A percentile compares a stretch with the other conserved stretches of the same genome.
phyloP scores from a whole-genome alignment of 331 rosid genomes.

The Malus hybrid region DNA sequence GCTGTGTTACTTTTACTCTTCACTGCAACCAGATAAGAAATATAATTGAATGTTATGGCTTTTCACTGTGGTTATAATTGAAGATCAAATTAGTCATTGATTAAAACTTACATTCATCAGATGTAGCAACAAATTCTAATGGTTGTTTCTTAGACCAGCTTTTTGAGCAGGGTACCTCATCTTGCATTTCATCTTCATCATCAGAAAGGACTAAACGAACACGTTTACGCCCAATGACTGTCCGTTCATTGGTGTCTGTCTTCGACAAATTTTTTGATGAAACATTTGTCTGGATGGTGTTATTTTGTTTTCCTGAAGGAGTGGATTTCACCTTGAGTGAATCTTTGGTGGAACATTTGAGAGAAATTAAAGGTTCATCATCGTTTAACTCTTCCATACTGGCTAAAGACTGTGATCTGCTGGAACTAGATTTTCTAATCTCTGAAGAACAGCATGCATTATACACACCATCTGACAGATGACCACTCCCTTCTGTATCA shows the following conservation, averaged over 20 bases:
- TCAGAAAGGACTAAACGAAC: conserved; percentile 68
- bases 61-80: conserved; percentile 10
- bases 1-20: conserved; percentile 20
- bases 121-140: conserved; percentile 38
- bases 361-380: conserved; percentile 44
- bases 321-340: conserved; percentile 35
- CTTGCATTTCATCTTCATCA: conserved; percentile 35
- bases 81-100: conserved; percentile 20
- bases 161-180: conserved; percentile 29
- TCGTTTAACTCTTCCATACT: conserved; percentile 40
- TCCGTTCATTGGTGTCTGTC: conserved; percentile 32
- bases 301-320: conserved; percentile 23
- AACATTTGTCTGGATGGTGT: conserved; percentile 18
- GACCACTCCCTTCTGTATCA: conserved; percentile 53
- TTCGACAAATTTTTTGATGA: conserved; percentile 39
- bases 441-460: conserved; percentile 37
- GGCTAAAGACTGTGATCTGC: conserved; percentile 25
- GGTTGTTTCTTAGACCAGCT: conserved; percentile 22
- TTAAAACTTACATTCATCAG: conserved; percentile 53
- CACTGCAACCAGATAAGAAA: conserved; percentile 46
- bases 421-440: conserved; percentile 22
- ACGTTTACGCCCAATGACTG: conserved; percentile 53
- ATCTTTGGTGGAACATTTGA: conserved; percentile 31
- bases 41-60: conserved; percentile 2
- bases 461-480: conserved; percentile 30